Base-by-base conservation (phyloP, 345 rosid species). In the Populus simonii region DNA sequence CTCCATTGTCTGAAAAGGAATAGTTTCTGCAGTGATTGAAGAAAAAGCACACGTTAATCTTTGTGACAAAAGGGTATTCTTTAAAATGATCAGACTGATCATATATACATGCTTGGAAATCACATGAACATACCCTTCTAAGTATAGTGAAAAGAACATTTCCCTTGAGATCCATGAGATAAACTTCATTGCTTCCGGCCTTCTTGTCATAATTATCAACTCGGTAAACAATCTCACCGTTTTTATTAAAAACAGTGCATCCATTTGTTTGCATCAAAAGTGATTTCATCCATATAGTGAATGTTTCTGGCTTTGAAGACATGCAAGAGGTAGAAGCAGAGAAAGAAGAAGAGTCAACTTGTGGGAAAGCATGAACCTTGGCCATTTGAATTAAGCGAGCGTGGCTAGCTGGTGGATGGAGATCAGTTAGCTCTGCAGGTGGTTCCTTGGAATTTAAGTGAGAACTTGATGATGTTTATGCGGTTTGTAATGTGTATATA, bases 281-380 rank as follows among this genome's bases (percentile, higher is more conserved):
- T 31, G 94, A 90, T 76, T 89, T 90, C 94, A 90, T 90, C 94
- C 94, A 90, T 59, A 90, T 69, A 43, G 94, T 90, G 79, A 86
- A 90, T 22, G 78, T 85, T 79, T 89, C 90, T 78, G 81, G 78
- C 67, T 78, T 81, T 73, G 86, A 62, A 70, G 84, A 78, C 71
- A 80, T 76, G 70, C 71, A 71, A 13, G 75, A 79, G 51, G 82
- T 38, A 70, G 82, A 80, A 17, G 82, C 36, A 38, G 80, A 62
- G 8, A 23, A 20, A 51, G 72, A 49, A 38, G 55, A 13, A 10
- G 76, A 68, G 17, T 29, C 74, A 51, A 18, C 77, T 51, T 71
- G 74, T 57, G 73, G 8, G 3, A 85, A 80, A 77, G 93, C 91
- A 80, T 87, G 88, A 82, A 90, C 70, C 83, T 80, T 88, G 69